Evolutionary conservation across 306 rosid genomes (phyloP).

Genomic region (Lathyrus sativus): DNA sequence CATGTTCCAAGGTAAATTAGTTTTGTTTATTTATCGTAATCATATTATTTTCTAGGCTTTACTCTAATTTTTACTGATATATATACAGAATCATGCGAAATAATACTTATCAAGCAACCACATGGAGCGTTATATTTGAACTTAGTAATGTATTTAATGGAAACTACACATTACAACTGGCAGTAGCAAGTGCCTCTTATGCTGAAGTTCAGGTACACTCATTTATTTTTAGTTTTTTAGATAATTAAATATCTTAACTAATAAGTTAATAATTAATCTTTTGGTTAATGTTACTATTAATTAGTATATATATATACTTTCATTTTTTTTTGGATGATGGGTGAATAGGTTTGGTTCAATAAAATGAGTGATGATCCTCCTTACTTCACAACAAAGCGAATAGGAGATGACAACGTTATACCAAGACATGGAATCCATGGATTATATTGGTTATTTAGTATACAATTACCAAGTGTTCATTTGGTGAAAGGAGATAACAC

Average conservation of each 20-base stretch:
- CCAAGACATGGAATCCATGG: conserved; percentile 92
- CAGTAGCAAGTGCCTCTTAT: conserved; percentile 58
- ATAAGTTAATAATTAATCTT: too few relatives aligned
- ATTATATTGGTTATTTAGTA: conserved; percentile 48
- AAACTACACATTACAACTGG: conserved; percentile 72
- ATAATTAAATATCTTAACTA: neutral
- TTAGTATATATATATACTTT: neutral
- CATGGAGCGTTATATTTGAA: conserved; percentile 66
- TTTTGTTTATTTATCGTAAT: neutral
- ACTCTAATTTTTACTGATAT: neutral
- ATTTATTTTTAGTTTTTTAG: neutral
- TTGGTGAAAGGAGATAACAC: conserved; percentile 54
- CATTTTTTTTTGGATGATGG: conserved; percentile 3
- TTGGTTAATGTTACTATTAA: too few relatives aligned
- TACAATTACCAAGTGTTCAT: conserved; percentile 39
- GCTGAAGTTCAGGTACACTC: conserved; percentile 55
- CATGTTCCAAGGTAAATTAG: conserved; percentile 51
- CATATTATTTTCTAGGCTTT: neutral
- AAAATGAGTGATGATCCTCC: neutral
- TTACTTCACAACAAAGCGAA: conserved; percentile 43
- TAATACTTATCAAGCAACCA: conserved; percentile 47
- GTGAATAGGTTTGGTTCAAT: conserved; percentile 64
- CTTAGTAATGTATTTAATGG: conserved; percentile 26
- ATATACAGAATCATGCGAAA: conserved; percentile 43
- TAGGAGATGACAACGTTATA: conserved; percentile 69